A percentile compares a stretch with the other conserved stretches of the same genome.
phyloP scores from a whole-genome alignment of 371 early-diverging fungal genomes.

The Circinella minor region DNA sequence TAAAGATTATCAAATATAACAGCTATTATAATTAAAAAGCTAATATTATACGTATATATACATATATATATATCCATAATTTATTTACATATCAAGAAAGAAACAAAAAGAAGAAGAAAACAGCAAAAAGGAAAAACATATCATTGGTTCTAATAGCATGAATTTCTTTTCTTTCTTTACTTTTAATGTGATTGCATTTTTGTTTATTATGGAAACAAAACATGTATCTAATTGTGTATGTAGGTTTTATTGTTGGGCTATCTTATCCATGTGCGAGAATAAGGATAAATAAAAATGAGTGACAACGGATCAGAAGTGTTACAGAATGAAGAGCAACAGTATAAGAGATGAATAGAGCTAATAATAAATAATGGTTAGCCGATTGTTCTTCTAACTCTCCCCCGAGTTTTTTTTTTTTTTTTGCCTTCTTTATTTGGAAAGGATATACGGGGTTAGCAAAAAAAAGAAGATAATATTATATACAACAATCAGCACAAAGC shows the following conservation, averaged over 20 bases:
- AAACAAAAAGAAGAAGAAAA: too few species aligned
- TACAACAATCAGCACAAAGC: too few species aligned
- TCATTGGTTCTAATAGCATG: too few species aligned
- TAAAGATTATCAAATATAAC: conserved; percentile 75
- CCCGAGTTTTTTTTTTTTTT: too few species aligned
- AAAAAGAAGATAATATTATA: too few species aligned
- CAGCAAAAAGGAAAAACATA: neutral
- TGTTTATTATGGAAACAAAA: neutral
- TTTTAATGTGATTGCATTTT: neutral
- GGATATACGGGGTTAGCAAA: neutral
- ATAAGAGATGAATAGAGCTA: neutral
- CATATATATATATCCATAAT: too few species aligned
- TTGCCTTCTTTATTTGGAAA: neutral
- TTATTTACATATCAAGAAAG: too few species aligned
- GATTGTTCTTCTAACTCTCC: neutral
- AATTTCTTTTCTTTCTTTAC: too few species aligned
- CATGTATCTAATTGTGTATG: neutral
- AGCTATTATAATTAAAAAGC: conserved; percentile 72
- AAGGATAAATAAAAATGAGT: conserved; percentile 12
- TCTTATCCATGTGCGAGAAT: conserved; percentile 77
- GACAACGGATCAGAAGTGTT: neutral
- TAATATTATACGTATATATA: neutral
- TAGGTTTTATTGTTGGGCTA: conserved; percentile 82
- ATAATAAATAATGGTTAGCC: neutral
- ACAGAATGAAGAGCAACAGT: neutral